Percentiles rank a stretch among this genome's conserved stretches.
Conservation (phyloP, 352 stramenopile species). For the Phytophthora lateralis region DNA sequence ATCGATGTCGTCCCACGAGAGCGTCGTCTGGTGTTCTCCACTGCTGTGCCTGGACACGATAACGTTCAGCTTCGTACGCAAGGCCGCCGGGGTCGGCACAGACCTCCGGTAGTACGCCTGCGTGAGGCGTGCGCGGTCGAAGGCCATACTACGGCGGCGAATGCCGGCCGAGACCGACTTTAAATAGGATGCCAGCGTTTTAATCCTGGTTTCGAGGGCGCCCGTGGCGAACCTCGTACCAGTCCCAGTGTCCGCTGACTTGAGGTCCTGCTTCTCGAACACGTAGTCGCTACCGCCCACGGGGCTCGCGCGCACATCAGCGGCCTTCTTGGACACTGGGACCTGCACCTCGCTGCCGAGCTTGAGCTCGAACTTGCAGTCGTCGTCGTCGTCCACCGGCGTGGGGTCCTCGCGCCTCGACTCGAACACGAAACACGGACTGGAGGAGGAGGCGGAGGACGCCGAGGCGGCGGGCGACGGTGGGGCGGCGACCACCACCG, state of each 20-base stretch:
- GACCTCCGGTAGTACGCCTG: constrained; percentile 54
- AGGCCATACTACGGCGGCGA: constrained; percentile 37
- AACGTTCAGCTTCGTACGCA: constrained; percentile 51
- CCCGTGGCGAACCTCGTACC: constrained; percentile 13
- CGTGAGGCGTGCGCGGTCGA: constrained; percentile 44
- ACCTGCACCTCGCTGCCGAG: constrained; percentile 37
- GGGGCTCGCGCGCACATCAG: constrained; percentile 34
- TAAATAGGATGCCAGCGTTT: constrained; percentile 51
- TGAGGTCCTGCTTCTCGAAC: constrained; percentile 33
- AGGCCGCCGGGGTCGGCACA: constrained; percentile 37
- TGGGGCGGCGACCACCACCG: constrained; percentile 16
- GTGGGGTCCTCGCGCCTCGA: constrained; percentile 31
- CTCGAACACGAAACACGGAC: constrained; percentile 24
- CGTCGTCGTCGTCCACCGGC: constrained; percentile 25
- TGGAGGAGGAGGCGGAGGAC: constrained; percentile 14
- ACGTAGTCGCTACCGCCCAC: constrained; percentile 26
- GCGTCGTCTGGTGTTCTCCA: constrained; percentile 45
- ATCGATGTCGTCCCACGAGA: constrained; percentile 55
- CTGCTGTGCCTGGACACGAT: constrained; percentile 52
- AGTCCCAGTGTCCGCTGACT: constrained; percentile 14
- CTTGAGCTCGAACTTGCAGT: constrained; percentile 49
- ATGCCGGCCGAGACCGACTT: constrained; percentile 48
- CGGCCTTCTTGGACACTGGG: constrained; percentile 27
- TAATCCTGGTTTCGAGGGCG: constrained; percentile 47
- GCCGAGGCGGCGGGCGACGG: constrained; percentile 17